Conservation (phyloP, 345 rosid genomes). For the Cardiospermum halicacabum region DNA sequence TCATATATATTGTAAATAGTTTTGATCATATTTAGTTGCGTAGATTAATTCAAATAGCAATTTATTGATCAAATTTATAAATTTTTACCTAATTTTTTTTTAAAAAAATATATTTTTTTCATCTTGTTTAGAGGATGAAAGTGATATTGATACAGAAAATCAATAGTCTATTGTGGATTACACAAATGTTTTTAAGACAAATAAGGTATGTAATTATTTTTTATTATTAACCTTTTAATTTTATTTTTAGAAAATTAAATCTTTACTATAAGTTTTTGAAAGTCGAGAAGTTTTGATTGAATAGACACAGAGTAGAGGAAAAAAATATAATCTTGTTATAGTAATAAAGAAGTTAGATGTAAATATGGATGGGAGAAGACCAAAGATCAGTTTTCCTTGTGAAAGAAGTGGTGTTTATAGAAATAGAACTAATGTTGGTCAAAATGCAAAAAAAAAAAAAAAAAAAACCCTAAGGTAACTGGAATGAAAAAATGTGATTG, state of each 20-base stretch:
- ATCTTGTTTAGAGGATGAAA: background rate
- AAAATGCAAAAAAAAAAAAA: background rate
- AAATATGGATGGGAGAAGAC: background rate
- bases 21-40: too few relatives aligned
- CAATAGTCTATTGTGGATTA: background rate
- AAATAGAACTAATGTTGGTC: background rate
- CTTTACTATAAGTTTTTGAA: background rate
- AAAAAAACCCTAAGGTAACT: background rate
- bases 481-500: too few relatives aligned
- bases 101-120: too few relatives aligned
- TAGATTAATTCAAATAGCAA: too few relatives aligned
- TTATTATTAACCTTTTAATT: too few relatives aligned
- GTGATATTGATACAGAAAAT: background rate
- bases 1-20: too few relatives aligned
- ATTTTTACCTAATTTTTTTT: too few relatives aligned
- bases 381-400: background rate
- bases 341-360: background rate
- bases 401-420: background rate
- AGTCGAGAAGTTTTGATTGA: background rate
- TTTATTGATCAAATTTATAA: too few relatives aligned
- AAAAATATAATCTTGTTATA: background rate
- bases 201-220: background rate
- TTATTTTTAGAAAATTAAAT: too few relatives aligned
- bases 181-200: background rate
- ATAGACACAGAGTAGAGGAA: background rate